Percentiles rank a stretch among this genome's conserved stretches.
Evolutionary conservation across 2,329 filamentous ascomycete species (phyloP).

Genomic region (Zasmidium citrigriseum): DNA sequence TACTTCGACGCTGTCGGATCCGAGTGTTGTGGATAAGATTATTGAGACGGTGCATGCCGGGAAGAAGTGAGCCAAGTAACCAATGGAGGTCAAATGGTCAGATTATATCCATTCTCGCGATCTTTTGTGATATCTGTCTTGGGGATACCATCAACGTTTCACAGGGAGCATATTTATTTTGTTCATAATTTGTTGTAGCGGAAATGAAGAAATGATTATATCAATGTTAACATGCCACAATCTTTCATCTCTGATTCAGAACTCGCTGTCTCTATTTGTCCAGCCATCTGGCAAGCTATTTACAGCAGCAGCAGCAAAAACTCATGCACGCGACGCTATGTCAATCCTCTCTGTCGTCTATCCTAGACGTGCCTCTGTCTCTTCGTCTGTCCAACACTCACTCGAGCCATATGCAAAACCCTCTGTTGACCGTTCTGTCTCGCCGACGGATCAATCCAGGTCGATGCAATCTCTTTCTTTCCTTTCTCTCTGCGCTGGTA

Average conservation of each 20-base stretch:
- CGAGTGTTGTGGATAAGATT: constrained; percentile 84
- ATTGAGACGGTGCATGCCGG: constrained; percentile 74
- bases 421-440: constrained; percentile 3
- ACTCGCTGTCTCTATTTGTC: no score
- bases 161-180: no score
- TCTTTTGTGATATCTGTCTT: neutral
- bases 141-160: no score
- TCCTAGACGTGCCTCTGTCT: neutral
- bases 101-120: no score
- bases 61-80: constrained; percentile 30
- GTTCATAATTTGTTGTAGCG: neutral
- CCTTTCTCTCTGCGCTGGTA: no score
- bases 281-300: neutral
- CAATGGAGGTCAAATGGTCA: no score
- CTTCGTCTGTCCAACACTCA: neutral
- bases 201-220: neutral
- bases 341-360: constrained; percentile 1
- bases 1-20: constrained; percentile 89
- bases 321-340: no score
- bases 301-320: no score
- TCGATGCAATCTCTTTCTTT: neutral
- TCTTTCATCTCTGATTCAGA: no score
- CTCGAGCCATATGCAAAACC: neutral
- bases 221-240: no score
- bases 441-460: neutral